phyloP scores from a whole-genome alignment of 352 stramenopile genomes.

The Phytophthora ohioensis region DNA sequence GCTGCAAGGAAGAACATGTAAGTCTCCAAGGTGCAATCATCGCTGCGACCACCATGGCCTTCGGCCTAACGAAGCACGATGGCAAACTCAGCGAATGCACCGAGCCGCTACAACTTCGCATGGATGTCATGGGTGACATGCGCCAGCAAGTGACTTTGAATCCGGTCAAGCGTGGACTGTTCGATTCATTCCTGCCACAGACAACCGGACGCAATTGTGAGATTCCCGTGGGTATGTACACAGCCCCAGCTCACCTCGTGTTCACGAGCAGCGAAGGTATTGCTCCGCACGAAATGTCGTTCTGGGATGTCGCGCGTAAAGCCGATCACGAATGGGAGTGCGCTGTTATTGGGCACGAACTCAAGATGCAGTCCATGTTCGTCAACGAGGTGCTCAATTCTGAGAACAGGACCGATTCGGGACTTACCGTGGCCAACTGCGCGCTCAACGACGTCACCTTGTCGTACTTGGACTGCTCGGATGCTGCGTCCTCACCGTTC shows the following conservation, averaged over 20 bases:
- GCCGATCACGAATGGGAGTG: conserved; percentile 60
- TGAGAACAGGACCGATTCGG: conserved; percentile 38
- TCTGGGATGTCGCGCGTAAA: conserved; percentile 65
- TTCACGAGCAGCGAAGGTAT: conserved; percentile 65
- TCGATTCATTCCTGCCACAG: conserved; percentile 14
- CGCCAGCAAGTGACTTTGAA: conserved; percentile 36
- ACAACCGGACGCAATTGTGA: conserved; percentile 18
- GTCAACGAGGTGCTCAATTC: conserved; percentile 66
- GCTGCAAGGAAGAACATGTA: conserved; percentile 50
- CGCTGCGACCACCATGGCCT: conserved; percentile 54
- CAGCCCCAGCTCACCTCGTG: conserved; percentile 49
- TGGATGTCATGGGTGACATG: conserved; percentile 61
- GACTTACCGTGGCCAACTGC: conserved; percentile 49
- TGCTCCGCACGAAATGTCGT: conserved; percentile 37
- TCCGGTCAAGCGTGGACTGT: conserved; percentile 26
- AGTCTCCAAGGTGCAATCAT: conserved; percentile 58
- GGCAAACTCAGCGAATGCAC: conserved; percentile 39
- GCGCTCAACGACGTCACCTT: conserved; percentile 58
- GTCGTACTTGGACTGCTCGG: conserved; percentile 39
- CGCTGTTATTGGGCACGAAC: conserved; percentile 54
- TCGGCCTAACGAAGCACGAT: conserved; percentile 46
- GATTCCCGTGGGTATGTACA: conserved; percentile 58
- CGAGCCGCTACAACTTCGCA: conserved; percentile 51
- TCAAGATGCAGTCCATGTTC: conserved; percentile 71
- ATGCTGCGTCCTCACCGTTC: conserved; percentile 29